Base-by-base conservation (phyloP, 495 filamentous ascomycete genomes). In the Penicillium coffeae region DNA sequence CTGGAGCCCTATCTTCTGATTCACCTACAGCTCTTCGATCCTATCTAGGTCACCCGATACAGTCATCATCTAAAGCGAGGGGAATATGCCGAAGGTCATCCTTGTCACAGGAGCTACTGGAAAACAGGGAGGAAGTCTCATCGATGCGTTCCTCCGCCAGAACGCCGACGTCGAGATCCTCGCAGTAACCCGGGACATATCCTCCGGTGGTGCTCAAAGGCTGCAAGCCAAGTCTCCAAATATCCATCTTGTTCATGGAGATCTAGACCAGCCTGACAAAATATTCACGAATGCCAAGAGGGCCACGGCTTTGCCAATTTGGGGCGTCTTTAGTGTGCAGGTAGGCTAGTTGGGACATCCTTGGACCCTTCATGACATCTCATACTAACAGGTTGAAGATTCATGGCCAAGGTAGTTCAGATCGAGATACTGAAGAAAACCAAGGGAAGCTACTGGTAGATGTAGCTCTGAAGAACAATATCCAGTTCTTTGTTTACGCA, bases 61-160 rank as follows among this genome's bases (percentile, higher is more conserved):
- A 30, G 25, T 30, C 25, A 30, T 30, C 25, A 10, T 30, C 4
- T 10, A 30, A 4, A 30, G 5, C 4, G 25, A 30, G 25, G 25
- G 21, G 20, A 12, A 25, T 2, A 47, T 47, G 44, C 12, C 44
- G 7, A 30, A 37, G 18, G 22, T 30, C n/a, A 58, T 86, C 42
- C 74, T 88, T 37, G 62, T 90, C 47, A 82, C 84, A 16, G 86
- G 86, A 15, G 86, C 83, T 3, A 90, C 57, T 0, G 60, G 86
- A 33, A 75, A 84, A 51, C 87, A 90, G 63, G 87, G 88, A 47
- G 76, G 81, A 21, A 72, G 77, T 10, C 64, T 84, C 27, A 70
- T 90, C 55, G 62, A 76, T 3, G 76, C 73, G 42, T 78, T 90
- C 25, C 64, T 84, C 14, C 39, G 54, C 12, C 51, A 62, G 20